A percentile compares a stretch with the other conserved stretches of the same genome.
Evolutionary conservation across 345 rosid species (phyloP).

Genomic region (Acer yangbiense): DNA sequence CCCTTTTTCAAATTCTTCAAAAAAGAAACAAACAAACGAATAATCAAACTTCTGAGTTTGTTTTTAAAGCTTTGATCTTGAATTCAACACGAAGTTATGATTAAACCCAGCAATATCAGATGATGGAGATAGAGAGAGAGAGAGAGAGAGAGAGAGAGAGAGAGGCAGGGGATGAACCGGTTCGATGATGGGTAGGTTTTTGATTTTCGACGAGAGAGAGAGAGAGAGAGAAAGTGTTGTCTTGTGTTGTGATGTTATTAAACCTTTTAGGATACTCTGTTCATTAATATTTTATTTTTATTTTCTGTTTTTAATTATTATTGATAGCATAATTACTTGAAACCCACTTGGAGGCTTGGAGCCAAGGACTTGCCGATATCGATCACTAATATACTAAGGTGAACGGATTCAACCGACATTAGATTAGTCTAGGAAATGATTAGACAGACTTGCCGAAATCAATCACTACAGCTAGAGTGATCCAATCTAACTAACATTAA

Average conservation of each 20-base stretch:
- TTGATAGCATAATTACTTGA: too few species aligned
- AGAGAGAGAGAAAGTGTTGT: background rate
- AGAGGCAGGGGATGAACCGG: background rate
- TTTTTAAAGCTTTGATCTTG: background rate
- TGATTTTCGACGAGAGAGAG: background rate
- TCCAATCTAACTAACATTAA: too few species aligned
- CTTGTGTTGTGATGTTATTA: background rate
- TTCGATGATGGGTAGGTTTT: slow-evolving; percentile 10
- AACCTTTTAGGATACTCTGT: background rate
- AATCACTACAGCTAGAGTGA: too few species aligned
- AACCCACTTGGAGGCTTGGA: too few species aligned
- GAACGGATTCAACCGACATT: too few species aligned
- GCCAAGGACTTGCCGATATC: too few species aligned
- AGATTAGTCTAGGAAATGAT: too few species aligned
- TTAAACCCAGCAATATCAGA: background rate
- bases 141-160: background rate
- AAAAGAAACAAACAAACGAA: background rate
- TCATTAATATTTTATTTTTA: background rate
- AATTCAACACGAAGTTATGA: background rate
- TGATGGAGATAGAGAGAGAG: background rate
- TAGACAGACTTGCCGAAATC: too few species aligned
- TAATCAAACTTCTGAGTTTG: background rate
- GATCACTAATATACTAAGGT: too few species aligned
- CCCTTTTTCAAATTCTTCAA: background rate
- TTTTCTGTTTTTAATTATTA: background rate